phyloP scores from a whole-genome alignment of 2,329 filamentous ascomycete genomes.

The Dothideomycetes sp. region DNA sequence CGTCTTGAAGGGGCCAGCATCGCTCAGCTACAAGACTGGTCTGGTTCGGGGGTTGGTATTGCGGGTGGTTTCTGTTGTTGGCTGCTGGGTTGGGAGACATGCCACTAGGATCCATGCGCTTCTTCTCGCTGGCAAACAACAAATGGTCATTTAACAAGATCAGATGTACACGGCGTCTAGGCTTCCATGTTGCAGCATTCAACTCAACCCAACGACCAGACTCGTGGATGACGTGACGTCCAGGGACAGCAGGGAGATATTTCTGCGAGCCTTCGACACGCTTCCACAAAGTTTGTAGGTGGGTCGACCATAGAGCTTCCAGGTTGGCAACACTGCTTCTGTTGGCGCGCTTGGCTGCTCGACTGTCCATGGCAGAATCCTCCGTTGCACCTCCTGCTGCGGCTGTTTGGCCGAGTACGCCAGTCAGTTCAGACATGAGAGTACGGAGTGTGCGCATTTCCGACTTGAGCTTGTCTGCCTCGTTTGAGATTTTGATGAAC shows the following conservation, averaged over 20 bases:
- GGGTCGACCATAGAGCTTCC: conserved; percentile 56
- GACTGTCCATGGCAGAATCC: conserved; percentile 20
- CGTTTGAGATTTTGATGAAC: conserved; percentile 98
- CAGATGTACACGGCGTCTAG: conserved; percentile 76
- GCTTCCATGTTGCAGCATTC: conserved; percentile 95
- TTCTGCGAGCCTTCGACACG: conserved; percentile 97
- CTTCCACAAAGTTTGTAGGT: conserved; percentile 79
- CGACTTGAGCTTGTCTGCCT: conserved; percentile 91
- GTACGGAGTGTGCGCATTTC: conserved; percentile 89
- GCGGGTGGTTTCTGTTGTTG: too few relatives aligned
- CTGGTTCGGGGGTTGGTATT: conserved; percentile 23
- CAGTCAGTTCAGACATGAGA: conserved; percentile 80
- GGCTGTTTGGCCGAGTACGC: conserved; percentile 35
- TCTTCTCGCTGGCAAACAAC: conserved; percentile 87
- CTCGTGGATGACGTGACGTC: conserved; percentile 89
- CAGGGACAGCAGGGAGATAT: conserved; percentile 79
- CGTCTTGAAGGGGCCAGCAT: conserved; percentile 87
- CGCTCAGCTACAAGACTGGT: conserved; percentile 79
- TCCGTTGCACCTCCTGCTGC: conserved; percentile 27
- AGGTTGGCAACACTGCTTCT: conserved; percentile 81
- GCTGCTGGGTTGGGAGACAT: conserved; percentile 24
- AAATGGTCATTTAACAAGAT: conserved; percentile 92
- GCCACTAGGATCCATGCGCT: conserved; percentile 52
- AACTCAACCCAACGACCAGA: conserved; percentile 91
- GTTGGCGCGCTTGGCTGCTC: conserved; percentile 44